Base-by-base conservation (phyloP, 768 basidiomycete species). In the Termitomyces sp. region DNA sequence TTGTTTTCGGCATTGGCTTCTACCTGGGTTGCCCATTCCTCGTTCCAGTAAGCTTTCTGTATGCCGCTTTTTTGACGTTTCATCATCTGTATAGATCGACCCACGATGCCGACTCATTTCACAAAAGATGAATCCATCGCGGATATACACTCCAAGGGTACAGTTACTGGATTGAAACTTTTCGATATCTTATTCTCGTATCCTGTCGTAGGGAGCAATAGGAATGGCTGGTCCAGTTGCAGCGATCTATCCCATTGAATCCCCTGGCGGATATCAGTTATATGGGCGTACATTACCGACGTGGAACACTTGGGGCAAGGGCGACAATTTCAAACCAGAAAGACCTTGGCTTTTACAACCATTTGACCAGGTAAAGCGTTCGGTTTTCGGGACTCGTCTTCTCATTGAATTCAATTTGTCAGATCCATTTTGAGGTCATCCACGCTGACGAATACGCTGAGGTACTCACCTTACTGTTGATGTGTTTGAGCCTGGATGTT, bases 111-210 rank as follows among this genome's bases (percentile, higher is more conserved):
- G 85, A 37, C 67, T 89, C 0, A 76, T 84, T 5, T 85, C 82
- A 0, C 87, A 88, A 58, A 90, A 89, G 67, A 87, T 88, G 83
- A 89, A 89, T 55, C 87, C 87, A 0, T 86, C 85, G 0, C 72
- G 87, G 8, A 85, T 85, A 0, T 85, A 74, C 58, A 89, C 87
- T 0, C 83, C 86, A 9, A 73, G 80, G 41, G 84, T 83, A 37
- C 31, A 60, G 55, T 3, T 32, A 12, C 5, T 54, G 12, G 29
- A 42, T 53, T 26, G 10, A 22, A 43, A 10, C 26, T 55, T 47
- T 22, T 24, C 16, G 8, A 16, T 16, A 13, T 27, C n/a, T 32
- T 29, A 27, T 5, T 43, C 29, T 29, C 22, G 20, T 31, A 4
- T 37, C 16, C 31, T 14, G 39, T 29, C 36, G 7, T 65, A 86